Base-by-base conservation (phyloP, 495 filamentous ascomycete species). In the Cairneyella variabilis region DNA sequence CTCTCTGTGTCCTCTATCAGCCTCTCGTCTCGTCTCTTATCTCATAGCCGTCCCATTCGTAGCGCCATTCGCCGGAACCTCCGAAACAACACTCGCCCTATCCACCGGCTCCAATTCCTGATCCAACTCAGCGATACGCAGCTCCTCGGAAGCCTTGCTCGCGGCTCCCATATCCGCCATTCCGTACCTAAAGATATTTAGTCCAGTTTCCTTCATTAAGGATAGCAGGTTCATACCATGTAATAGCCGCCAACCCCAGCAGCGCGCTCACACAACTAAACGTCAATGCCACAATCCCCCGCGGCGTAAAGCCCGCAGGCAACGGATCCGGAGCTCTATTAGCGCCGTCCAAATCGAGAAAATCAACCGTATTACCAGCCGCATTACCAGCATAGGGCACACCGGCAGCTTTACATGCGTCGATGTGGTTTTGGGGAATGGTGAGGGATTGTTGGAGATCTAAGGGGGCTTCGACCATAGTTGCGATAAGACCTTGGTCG, bases 211-310 rank as follows among this genome's bases (percentile, higher is more conserved):
- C 3, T 6, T 22, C 6, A 18, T 22, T 3, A 16, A 6, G 28
- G 14, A 25, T 11, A 25, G 3, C 16, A 18, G 8, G 80, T 64
- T 0, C 86, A 63, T 88, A 93, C 77, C 86, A 84, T 0, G 72
- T 72, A 57, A 95, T 84, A 38, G 79, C 76, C 0, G 69, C 76
- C 38, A 91, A 72, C 3, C 90, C 90, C n/a, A 89, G 37, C n/a
- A 90, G 70, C 0, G 88, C 90, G 32, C 75, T 74, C 0, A 92
- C 48, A 53, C 74, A 73, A 63, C 85, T 90, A 57, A 92, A 90
- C 3, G 83, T 81, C 45, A 91, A 54, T 0, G 89, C 89, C 1
- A 88, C 82, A 43, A 86, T 84, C 3, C 89, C 89, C 20, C 74
- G 72, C 0, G 82, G 59, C 2, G 84, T 90, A 61, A 95, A 92